A percentile compares a stretch with the other conserved stretches of the same genome.
These are phyloP conservation scores for Didymella lethalis DNA, from an alignment of 2,329 filamentous ascomycete genomes.

Conservation along the genomic window DNA sequence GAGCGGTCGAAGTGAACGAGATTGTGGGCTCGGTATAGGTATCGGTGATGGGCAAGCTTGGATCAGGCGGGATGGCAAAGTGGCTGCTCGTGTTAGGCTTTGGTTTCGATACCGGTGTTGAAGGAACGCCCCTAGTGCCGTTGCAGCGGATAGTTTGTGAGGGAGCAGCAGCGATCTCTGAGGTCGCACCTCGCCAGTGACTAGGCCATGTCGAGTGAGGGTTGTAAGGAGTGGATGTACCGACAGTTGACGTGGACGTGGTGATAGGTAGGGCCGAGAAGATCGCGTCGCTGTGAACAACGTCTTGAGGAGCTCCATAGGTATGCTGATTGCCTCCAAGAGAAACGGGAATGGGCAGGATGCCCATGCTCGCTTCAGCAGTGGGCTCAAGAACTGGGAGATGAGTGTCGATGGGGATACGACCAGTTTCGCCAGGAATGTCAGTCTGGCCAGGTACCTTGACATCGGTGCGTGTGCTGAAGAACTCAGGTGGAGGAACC, in stretches of 20 bases:
- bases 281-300: neutral
- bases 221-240: neutral
- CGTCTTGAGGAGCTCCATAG: neutral
- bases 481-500: slow-evolving; percentile 2
- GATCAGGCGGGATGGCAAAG: neutral
- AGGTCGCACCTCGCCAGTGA: neutral
- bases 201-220: neutral
- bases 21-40: neutral
- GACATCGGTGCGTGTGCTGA: neutral
- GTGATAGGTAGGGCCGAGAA: neutral
- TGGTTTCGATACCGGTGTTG: neutral
- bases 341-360: neutral
- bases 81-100: neutral
- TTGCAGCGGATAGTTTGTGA: neutral
- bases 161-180: neutral
- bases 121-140: neutral
- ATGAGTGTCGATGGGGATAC: too few species aligned
- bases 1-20: neutral
- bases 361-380: neutral
- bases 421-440: neutral
- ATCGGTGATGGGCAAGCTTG: neutral
- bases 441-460: neutral
- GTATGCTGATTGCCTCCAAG: neutral
- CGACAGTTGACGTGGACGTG: neutral
- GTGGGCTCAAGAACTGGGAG: neutral